Evolutionary conservation across 352 stramenopile species (phyloP), one percentile per base, ranked within the genome.

Genomic region (Phytopythium sindhum): DNA sequence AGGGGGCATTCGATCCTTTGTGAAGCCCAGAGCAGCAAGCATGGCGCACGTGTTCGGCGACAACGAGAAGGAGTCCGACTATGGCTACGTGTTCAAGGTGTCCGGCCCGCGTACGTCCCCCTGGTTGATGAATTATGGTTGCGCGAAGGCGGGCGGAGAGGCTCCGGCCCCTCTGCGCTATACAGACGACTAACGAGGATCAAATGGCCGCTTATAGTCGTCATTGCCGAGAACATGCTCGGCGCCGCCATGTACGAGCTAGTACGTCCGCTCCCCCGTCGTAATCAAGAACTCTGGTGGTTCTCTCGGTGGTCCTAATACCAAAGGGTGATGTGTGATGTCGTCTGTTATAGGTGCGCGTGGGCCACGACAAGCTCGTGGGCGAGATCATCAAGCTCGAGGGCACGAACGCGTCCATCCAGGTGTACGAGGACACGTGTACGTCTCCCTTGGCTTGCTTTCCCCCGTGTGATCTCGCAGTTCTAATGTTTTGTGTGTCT

Each of bases 321-420:
- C 17, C 42, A 35, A 26, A 26, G 19, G 14, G 14, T 50, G 24
- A n/a, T 59, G 33, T 26, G n/a, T 35, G 8, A 35, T 35, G 8
- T 35, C 31, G 31, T 8, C 4, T 8, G 3, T 8, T 35, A 35
- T 86, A 99, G 70, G 97, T 99, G 44, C 94, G 97, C 80, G 98
- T 99, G 47, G 97, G 97, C 23, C 97, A 99, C 74, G 93, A 98
- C 78, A 99, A 99, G 77, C 93, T 99, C 44, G 98, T 99, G 55
- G 98, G 98, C 68, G 98, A 99, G 80, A 99, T 99, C 73, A 99
- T 99, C 69, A 99, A 99, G 87, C 88, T 99, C 35, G 97, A 99
- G 74, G 97, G 97, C 69, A 98, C 99, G 66, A 99, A 98, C 56
- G 98, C 97, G 37, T 99, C 95, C 51, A 99, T 99, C 69, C 97